Evolutionary conservation across 495 filamentous ascomycete genomes (phyloP).

Genomic region (Penicillium cinerascens): DNA sequence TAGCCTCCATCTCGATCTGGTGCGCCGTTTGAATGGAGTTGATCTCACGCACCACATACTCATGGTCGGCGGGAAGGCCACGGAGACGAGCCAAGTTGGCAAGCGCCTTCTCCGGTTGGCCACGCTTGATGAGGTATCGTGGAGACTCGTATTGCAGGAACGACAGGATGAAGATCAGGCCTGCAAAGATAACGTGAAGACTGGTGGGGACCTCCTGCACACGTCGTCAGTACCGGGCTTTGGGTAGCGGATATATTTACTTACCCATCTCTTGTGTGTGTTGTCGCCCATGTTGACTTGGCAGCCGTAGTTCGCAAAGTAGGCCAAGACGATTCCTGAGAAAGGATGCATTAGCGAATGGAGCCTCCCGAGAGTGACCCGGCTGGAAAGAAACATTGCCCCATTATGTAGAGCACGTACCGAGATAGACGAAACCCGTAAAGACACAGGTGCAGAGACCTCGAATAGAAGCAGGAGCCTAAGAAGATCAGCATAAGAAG

Average conservation of each 20-base stretch:
- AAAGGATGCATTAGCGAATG: background rate
- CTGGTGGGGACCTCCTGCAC: constrained; percentile 60
- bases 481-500: background rate
- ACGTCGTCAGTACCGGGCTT: constrained; percentile 22
- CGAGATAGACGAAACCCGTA: constrained; percentile 50
- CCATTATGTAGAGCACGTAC: constrained; percentile 1
- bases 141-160: constrained; percentile 66
- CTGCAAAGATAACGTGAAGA: constrained; percentile 70
- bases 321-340: constrained; percentile 44
- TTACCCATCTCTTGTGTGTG: constrained; percentile 57
- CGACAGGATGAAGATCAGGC: constrained; percentile 60
- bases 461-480: constrained; percentile 56
- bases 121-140: constrained; percentile 56
- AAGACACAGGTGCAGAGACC: constrained; percentile 70
- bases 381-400: background rate
- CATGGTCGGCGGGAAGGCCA: constrained; percentile 38
- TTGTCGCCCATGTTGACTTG: constrained; percentile 55
- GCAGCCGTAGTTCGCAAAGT: constrained; percentile 52
- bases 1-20: constrained; percentile 65
- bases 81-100: constrained; percentile 36
- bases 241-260: background rate
- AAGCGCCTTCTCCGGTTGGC: constrained; percentile 53
- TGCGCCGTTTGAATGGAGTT: constrained; percentile 62
- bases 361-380: background rate
- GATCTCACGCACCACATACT: constrained; percentile 55